These are phyloP conservation scores for Thraustotheca clavata DNA, from an alignment of 352 stramenopile species.

Conservation along the genomic window DNA sequence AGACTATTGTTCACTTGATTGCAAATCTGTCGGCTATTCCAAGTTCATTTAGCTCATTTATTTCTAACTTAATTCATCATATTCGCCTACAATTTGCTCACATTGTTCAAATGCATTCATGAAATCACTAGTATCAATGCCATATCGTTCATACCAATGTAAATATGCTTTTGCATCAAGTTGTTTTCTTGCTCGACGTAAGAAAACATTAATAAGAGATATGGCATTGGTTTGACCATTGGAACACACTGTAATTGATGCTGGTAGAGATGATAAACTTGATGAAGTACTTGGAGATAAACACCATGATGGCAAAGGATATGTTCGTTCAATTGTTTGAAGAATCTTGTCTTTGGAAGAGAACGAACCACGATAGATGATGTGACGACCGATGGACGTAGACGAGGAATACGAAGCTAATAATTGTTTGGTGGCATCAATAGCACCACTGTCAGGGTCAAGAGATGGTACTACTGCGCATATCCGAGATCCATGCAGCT, in stretches of 20 bases:
- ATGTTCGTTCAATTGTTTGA: neutral
- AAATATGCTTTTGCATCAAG: slow-evolving; percentile 10
- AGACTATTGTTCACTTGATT: slow-evolving; percentile 20
- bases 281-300: neutral
- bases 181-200: neutral
- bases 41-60: neutral
- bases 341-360: neutral
- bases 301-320: neutral
- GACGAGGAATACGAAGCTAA: neutral
- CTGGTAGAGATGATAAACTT: neutral
- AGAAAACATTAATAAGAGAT: neutral
- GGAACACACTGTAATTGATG: slow-evolving; percentile 9
- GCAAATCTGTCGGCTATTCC: slow-evolving; percentile 14
- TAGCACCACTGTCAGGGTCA: too few species aligned
- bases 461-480: too few species aligned
- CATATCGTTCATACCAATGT: slow-evolving; percentile 17
- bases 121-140: slow-evolving; percentile 7
- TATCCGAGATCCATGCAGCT: neutral
- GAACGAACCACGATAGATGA: neutral
- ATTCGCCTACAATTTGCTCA: neutral
- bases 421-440: slow-evolving; percentile 2
- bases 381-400: neutral
- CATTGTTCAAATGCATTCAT: neutral
- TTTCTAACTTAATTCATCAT: neutral
- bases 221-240: slow-evolving; percentile 18